These are phyloP conservation scores for Akanthomyces muscarius DNA, from an alignment of 2,329 filamentous ascomycete species.

Conservation along the genomic window DNA sequence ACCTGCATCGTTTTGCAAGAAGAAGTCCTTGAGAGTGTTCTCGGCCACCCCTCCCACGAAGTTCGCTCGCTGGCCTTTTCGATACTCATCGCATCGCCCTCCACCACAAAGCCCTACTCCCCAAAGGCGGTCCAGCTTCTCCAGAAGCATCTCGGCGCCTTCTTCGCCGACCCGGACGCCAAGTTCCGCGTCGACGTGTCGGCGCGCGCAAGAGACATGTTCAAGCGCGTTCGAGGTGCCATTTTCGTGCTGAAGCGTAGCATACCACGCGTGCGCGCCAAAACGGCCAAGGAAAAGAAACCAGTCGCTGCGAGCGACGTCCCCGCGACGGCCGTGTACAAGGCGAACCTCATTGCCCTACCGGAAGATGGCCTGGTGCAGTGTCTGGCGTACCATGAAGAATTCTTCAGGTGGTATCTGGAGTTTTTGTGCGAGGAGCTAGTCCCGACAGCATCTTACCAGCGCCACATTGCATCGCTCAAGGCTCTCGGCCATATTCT, in stretches of 20 bases:
- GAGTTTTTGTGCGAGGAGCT: slow-evolving; percentile 70
- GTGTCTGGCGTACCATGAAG: slow-evolving; percentile 48
- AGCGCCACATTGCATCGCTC: slow-evolving; percentile 78
- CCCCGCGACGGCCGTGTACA: slow-evolving; percentile 31
- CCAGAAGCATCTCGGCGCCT: slow-evolving; percentile 59
- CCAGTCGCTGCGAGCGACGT: slow-evolving; percentile 5
- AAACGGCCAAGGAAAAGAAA: slow-evolving; percentile 31
- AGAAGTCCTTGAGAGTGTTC: slow-evolving; percentile 47
- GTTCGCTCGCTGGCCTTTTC: slow-evolving; percentile 79
- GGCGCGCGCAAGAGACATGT: slow-evolving; percentile 68
- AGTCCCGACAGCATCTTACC: slow-evolving; percentile 79
- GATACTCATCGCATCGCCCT: slow-evolving; percentile 70
- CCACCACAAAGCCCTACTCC: slow-evolving; percentile 70
- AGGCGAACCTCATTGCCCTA: slow-evolving; percentile 37
- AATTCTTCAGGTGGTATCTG: slow-evolving; percentile 73
- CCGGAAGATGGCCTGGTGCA: slow-evolving; percentile 35
- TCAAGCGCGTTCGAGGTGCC: slow-evolving; percentile 68
- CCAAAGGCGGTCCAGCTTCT: slow-evolving; percentile 58
- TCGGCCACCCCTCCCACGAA: slow-evolving; percentile 54
- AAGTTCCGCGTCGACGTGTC: slow-evolving; percentile 81
- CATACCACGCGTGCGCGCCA: slow-evolving; percentile 34
- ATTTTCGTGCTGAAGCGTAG: slow-evolving; percentile 52
- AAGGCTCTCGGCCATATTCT: slow-evolving; percentile 66
- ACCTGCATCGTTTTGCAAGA: slow-evolving; percentile 35
- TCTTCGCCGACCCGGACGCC: slow-evolving; percentile 81